Base-by-base conservation (phyloP, 2,329 filamentous ascomycete genomes). In the Emmonsiellopsis sp. region DNA sequence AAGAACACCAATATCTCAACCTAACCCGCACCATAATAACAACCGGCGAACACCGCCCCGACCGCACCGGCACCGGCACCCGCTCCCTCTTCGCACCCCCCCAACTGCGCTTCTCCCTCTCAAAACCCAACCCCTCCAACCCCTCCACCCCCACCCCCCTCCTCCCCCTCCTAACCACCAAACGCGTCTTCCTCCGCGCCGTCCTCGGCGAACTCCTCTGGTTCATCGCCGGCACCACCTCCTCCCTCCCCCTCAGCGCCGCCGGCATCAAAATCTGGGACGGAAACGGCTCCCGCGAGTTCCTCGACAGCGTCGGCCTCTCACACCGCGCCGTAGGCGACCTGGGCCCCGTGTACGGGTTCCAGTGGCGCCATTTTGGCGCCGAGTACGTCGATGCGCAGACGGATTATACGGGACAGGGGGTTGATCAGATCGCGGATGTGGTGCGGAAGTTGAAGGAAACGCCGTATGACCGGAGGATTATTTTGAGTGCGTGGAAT, bases 281-380 rank as follows among this genome's bases (percentile, higher is more conserved):
- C 68, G 92, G 91, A 63, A 98, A 98, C 67, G 93, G 92, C 43
- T 90, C 85, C 46, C 87, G 93, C 62, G 86, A 84, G 64, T 97
- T 87, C 69, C 86, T 98, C 39, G 92, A 98, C 74, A 84, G 77
- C 57, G 80, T 93, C 1, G 92, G 92, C 0, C 80, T 97, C 6
- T 76, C 78, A 0, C 84, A 95, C 66, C 88, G 92, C 55, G 88
- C 83, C 51, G 87, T 85, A 17, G 93, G 93, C 59, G 93, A 98
- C 65, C 77, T 98, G 0, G 93, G 93, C 0, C 93, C 93, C 33
- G 91, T 97, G 0, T 98, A 98, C 68, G 93, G 93, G 1, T 98
- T 98, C 74, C 93, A 98, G 72, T 98, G 93, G 93, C 87, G 93
- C 2, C 92, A 97, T 71, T 98, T 98, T 64, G 93, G 93, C 49